Percentiles rank a stretch among this genome's conserved stretches.
Conservation (phyloP, 148 eudicot genomes). For the Heliamphora exappendiculata region DNA sequence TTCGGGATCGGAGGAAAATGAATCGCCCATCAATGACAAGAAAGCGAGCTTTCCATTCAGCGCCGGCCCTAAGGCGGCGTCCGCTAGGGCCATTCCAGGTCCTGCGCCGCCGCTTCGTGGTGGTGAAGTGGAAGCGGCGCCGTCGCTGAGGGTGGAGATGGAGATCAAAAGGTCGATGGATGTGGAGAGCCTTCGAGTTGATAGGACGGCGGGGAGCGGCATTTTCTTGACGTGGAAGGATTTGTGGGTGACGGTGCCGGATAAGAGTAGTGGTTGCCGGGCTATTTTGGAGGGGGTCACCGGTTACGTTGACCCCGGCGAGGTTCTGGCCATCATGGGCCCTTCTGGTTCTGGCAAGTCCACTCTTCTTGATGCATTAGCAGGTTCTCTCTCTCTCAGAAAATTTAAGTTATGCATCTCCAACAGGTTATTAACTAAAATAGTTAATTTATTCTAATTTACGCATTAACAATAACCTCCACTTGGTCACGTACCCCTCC, state of each 20-base stretch:
- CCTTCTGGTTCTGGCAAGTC: constrained; percentile 61
- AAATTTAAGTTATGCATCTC: too few relatives aligned
- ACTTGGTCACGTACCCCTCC: too few relatives aligned
- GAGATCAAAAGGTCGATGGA: background rate
- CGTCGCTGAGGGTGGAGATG: background rate
- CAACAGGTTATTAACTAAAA: too few relatives aligned
- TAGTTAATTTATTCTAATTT: too few relatives aligned
- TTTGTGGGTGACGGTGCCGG: constrained; percentile 30
- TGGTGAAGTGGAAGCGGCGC: background rate
- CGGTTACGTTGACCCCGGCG: constrained; percentile 37
- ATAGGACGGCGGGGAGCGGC: background rate
- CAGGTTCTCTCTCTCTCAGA: constrained; percentile 22
- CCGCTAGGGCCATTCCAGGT: background rate
- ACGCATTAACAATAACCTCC: background rate
- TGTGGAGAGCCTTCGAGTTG: background rate
- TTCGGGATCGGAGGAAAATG: background rate
- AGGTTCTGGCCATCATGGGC: constrained; percentile 54
- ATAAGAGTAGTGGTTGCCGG: constrained; percentile 15
- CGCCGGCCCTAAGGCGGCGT: background rate
- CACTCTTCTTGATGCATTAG: constrained; percentile 46
- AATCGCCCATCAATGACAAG: constrained; percentile 1
- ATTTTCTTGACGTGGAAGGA: constrained; percentile 49
- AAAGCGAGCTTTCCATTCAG: constrained; percentile 24
- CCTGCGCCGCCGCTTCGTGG: background rate
- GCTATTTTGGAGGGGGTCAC: constrained; percentile 28